Conservation (phyloP, 805 yeast species). For the Starmerella gropengiesseri region DNA sequence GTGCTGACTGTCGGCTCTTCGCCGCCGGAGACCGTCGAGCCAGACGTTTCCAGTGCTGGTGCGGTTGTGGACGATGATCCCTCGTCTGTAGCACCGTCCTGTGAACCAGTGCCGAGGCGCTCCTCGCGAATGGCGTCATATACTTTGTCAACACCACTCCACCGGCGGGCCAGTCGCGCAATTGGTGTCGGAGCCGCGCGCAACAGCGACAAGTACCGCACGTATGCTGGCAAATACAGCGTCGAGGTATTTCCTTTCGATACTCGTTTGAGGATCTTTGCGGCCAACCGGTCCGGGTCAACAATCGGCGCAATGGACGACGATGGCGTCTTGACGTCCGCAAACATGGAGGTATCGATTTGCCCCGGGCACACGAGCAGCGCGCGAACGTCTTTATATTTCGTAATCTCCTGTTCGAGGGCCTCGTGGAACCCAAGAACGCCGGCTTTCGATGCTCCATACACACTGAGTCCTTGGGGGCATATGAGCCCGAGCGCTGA, state of each 20-base stretch:
- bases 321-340: slow-evolving; percentile 63
- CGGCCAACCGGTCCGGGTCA: slow-evolving; percentile 57
- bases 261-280: slow-evolving; percentile 43
- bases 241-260: slow-evolving; percentile 56
- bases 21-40: too few relatives aligned
- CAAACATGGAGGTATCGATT: slow-evolving; percentile 62
- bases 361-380: slow-evolving; percentile 83
- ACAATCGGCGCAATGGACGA: slow-evolving; percentile 70
- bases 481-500: slow-evolving; percentile 77
- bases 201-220: slow-evolving; percentile 58
- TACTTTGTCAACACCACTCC: slow-evolving; percentile 57
- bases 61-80: too few relatives aligned
- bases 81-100: too few relatives aligned
- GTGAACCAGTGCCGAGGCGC: too few relatives aligned
- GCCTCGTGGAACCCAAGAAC: slow-evolving; percentile 76
- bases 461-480: slow-evolving; percentile 67
- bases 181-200: slow-evolving; percentile 66
- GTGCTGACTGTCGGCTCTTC: too few relatives aligned
- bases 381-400: slow-evolving; percentile 49
- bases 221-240: slow-evolving; percentile 63
- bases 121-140: slow-evolving; percentile 11
- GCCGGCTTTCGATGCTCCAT: slow-evolving; percentile 88
- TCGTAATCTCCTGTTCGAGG: slow-evolving; percentile 48
- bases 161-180: slow-evolving; percentile 41
- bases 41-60: too few relatives aligned